Evolutionary conservation across 371 early-diverging fungal species (phyloP), one percentile per base, ranked within the genome.

Genomic region (Gilbertella persicaria): DNA sequence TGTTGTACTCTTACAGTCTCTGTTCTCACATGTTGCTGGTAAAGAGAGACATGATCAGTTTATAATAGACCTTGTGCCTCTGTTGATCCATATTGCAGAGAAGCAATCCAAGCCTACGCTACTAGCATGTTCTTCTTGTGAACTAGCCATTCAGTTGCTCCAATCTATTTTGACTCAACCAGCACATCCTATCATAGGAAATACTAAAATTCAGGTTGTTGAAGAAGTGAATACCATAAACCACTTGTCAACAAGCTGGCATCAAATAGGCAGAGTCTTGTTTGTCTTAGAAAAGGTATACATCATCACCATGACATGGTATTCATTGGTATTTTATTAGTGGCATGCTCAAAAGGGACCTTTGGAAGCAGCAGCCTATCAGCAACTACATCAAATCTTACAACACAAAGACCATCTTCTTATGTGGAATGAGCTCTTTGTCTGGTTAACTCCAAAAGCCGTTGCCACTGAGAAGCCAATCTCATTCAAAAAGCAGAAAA

Each of bases 61-160:
- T n/a, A n/a, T n/a, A n/a, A n/a, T n/a, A n/a, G n/a, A n/a, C n/a
- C n/a, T n/a, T 41, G 52, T 51, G 43, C 25, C 13, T 14, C 49
- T 9, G 2, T 9, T 33, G 10, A 2, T 33, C 2, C 12, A 3
- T 9, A 33, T 33, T 3, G 33, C 10, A 10, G 10, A 33, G 2
- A 33, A 33, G 33, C 33, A 33, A 10, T 2, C 3, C 10, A 33
- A 9, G 0, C 43, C 57, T n/a, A 56, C 57, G 5, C 40, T 56
- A 26, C 14, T 56, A 16, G n/a, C 37, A 7, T 56, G 49, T 38
- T 56, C 57, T 19, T 36, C 57, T 5, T 49, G 38, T 20, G 50
- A 49, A 28, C 19, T 56, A 37, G 42, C 57, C 6, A 19, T 56
- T 9, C 35, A 43, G 12, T 35, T 17, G 8, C 17, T 23, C 14